Percentiles rank a stretch among this genome's conserved stretches.
These are phyloP conservation scores for Mucor irregularis DNA, from an alignment of 371 early-diverging fungal species.

Conservation along the genomic window DNA sequence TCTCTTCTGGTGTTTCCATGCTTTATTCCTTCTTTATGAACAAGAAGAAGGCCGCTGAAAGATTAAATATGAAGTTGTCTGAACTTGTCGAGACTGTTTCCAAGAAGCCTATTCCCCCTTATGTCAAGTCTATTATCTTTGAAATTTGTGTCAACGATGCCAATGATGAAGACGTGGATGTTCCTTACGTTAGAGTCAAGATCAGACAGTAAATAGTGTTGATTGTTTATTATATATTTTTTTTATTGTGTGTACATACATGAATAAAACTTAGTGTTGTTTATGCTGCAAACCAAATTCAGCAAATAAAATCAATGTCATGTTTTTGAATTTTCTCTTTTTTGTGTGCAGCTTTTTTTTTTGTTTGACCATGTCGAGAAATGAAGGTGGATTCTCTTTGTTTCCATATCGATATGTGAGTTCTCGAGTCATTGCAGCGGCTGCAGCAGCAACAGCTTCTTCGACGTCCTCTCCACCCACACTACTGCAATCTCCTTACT, in stretches of 20 bases:
- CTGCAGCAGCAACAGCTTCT: conserved; percentile 13
- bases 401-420: conserved; percentile 28
- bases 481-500: conserved; percentile 23
- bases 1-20: conserved; percentile 93
- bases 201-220: conserved; percentile 31
- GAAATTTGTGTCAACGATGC: conserved; percentile 88
- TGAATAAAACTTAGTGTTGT: neutral
- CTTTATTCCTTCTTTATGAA: conserved; percentile 90
- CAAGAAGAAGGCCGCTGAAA: conserved; percentile 85
- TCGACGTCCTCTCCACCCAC: neutral
- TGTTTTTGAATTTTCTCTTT: neutral
- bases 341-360: neutral
- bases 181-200: conserved; percentile 48
- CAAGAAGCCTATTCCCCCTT: conserved; percentile 85
- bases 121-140: conserved; percentile 81
- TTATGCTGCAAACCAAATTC: neutral
- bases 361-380: neutral
- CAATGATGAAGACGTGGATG: conserved; percentile 91
- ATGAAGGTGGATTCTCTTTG: conserved; percentile 16
- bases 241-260: neutral
- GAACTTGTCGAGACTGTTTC: conserved; percentile 81
- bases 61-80: conserved; percentile 73
- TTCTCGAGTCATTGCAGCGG: conserved; percentile 25
- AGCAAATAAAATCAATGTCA: too few species aligned
- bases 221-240: neutral